Evolutionary conservation across 176 grass and related monocot species (phyloP).

Genomic region (Oryza brachyantha): DNA sequence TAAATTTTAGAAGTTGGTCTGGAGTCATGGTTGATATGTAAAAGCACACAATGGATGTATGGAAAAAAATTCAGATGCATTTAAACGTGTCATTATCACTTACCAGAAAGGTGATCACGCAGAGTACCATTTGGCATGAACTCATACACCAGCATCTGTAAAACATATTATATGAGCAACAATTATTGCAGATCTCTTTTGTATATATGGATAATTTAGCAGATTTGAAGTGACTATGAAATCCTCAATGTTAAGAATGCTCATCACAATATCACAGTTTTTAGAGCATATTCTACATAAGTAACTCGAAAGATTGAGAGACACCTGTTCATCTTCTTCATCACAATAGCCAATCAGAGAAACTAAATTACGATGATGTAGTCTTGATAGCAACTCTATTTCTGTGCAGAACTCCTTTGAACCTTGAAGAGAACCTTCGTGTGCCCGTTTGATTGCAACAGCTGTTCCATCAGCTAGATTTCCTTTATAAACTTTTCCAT

Average conservation of each 20-base stretch:
- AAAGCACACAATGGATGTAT: background rate
- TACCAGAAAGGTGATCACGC: constrained; percentile 85
- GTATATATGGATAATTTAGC: background rate
- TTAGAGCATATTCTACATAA: background rate
- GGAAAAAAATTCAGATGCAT: background rate
- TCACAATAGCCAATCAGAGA: constrained; percentile 90
- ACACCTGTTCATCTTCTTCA: constrained; percentile 86
- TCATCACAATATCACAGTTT: background rate
- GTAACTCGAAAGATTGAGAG: background rate
- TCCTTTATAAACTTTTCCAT: constrained; percentile 93
- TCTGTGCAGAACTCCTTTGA: constrained; percentile 91
- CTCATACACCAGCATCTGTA: constrained; percentile 96
- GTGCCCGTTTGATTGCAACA: constrained; percentile 92
- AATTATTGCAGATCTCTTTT: constrained; percentile 2
- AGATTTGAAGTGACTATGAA: constrained; percentile 11
- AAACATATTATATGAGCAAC: constrained; percentile 37
- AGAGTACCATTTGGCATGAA: constrained; percentile 93
- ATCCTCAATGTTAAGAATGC: background rate
- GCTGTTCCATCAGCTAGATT: constrained; percentile 62
- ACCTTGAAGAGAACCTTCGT: constrained; percentile 86
- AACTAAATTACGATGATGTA: constrained; percentile 95
- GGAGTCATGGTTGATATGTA: background rate
- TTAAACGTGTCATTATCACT: constrained; percentile 3
- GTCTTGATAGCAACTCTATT: constrained; percentile 86
- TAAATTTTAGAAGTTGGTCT: background rate